Percentiles rank a stretch among this genome's conserved stretches.
These are phyloP conservation scores for Thielaviopsis euricoi DNA, from an alignment of 2,329 filamentous ascomycete genomes.

Conservation along the genomic window DNA sequence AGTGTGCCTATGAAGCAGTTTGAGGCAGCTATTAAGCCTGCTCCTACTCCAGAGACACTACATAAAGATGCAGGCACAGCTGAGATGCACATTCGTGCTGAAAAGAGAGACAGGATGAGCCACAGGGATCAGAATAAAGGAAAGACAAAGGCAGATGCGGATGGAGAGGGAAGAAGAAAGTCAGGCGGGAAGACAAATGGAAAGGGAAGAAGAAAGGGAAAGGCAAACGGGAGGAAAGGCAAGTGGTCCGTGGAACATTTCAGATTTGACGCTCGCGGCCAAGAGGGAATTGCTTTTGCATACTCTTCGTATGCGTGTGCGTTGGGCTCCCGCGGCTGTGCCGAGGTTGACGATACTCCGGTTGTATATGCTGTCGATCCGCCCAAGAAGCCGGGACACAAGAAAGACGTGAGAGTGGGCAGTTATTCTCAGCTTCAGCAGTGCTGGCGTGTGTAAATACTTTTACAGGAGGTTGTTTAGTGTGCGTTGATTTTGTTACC, in stretches of 20 bases:
- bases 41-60: neutral
- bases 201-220: neutral
- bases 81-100: no score
- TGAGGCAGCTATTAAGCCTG: slow-evolving; percentile 1
- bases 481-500: no score
- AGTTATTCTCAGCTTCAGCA: slow-evolving; percentile 5
- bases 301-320: slow-evolving; percentile 10
- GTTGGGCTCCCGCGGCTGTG: slow-evolving; percentile 1
- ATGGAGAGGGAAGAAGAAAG: no score
- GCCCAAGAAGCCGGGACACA: slow-evolving; percentile 5
- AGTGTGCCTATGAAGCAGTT: slow-evolving; percentile 7
- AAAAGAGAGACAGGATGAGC: no score
- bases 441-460: slow-evolving; percentile 1
- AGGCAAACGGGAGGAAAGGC: neutral
- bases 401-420: slow-evolving; percentile 10
- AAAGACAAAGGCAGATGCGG: no score
- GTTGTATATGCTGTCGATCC: slow-evolving; percentile 12
- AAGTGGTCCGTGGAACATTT: slow-evolving; percentile 6
- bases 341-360: slow-evolving; percentile 5
- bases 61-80: no score
- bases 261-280: neutral
- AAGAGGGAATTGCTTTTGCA: slow-evolving; percentile 11
- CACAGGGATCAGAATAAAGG: no score
- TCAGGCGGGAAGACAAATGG: neutral
- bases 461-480: neutral